A percentile compares a stretch with the other conserved stretches of the same genome.
These are phyloP conservation scores for Punica granatum DNA, from an alignment of 345 rosid genomes.

Conservation along the genomic window DNA sequence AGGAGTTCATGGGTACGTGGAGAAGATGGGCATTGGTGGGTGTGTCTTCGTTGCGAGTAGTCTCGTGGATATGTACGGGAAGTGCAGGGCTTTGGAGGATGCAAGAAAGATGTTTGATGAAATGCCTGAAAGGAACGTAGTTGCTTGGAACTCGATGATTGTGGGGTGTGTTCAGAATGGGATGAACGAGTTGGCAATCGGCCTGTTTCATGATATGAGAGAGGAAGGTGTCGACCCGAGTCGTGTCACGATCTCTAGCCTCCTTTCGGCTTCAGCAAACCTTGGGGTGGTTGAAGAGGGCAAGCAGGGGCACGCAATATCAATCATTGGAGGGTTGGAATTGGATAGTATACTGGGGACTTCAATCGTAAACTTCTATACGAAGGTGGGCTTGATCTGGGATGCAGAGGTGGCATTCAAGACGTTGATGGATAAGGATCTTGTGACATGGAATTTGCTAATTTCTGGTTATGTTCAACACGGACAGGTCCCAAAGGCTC, in stretches of 20 bases:
- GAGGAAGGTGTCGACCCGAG: slow-evolving; percentile 44
- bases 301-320: slow-evolving; percentile 64
- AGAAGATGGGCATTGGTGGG: slow-evolving; percentile 40
- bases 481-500: slow-evolving; percentile 42
- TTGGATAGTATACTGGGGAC: slow-evolving; percentile 58
- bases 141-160: slow-evolving; percentile 63
- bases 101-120: slow-evolving; percentile 57
- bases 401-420: slow-evolving; percentile 55
- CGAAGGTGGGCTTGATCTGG: slow-evolving; percentile 59
- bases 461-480: slow-evolving; percentile 48
- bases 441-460: slow-evolving; percentile 78
- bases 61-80: slow-evolving; percentile 58
- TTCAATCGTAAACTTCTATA: slow-evolving; percentile 61
- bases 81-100: slow-evolving; percentile 47
- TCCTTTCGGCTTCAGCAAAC: slow-evolving; percentile 66
- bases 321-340: slow-evolving; percentile 43
- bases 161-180: slow-evolving; percentile 56
- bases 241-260: slow-evolving; percentile 50
- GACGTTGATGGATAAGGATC: slow-evolving; percentile 47
- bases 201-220: slow-evolving; percentile 42
- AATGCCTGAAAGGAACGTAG: slow-evolving; percentile 42
- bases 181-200: slow-evolving; percentile 43
- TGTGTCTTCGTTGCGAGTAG: slow-evolving; percentile 75
- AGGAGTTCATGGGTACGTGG: slow-evolving; percentile 60
- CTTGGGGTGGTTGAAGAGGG: slow-evolving; percentile 58